Base-by-base conservation (phyloP, 176 grass and related monocot species). In the Elymus sibiricus region DNA sequence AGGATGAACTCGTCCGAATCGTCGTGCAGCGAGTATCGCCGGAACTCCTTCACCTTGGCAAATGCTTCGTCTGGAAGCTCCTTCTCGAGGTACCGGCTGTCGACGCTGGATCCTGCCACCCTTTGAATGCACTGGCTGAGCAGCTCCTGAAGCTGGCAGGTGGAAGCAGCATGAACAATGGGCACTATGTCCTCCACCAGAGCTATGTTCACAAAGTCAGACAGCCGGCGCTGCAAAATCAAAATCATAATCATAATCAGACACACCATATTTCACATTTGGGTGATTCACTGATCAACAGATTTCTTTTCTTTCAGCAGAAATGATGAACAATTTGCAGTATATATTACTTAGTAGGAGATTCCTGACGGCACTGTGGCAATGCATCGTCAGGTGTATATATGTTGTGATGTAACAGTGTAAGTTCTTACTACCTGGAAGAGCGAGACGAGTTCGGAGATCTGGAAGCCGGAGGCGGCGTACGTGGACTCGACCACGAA, bases 401-500 rank as follows among this genome's bases (percentile, higher is more conserved):
- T 35, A 35, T 35, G n/a, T n/a, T 44, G 42, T 44, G 42, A 15
- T 42, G 39, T 42, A n/a, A n/a, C 47, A 40, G 67, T 35, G 4
- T 35, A 5, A 35, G 4, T 35, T 35, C 34, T 80, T 17, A 32
- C 15, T 80, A 92, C 90, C 90, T 92, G 93, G 66, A 91, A 91
- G 42, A 95, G 86, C 15, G 91, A 95, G 78, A 93, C 43, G 12
- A 95, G 86, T 87, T 95, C 94, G 19, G 84, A 27, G 68, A 95
- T 93, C 84, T 93, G 82, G 85, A 95, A 95, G 24, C 85, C 94
- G 6, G 82, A 76, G 13, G 91, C 91, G 5, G 94, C 94, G 62
- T 93, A 93, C 51, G 86, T 93, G 77, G 90, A 87, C 86, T 93
- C 89, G 13, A 95, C 89, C 14, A 83, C 90, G 46, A 90, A 95